Evolutionary conservation across 2,329 filamentous ascomycete genomes (phyloP), one percentile per base, ranked within the genome.

Genomic region (Aureobasidium uvarum): DNA sequence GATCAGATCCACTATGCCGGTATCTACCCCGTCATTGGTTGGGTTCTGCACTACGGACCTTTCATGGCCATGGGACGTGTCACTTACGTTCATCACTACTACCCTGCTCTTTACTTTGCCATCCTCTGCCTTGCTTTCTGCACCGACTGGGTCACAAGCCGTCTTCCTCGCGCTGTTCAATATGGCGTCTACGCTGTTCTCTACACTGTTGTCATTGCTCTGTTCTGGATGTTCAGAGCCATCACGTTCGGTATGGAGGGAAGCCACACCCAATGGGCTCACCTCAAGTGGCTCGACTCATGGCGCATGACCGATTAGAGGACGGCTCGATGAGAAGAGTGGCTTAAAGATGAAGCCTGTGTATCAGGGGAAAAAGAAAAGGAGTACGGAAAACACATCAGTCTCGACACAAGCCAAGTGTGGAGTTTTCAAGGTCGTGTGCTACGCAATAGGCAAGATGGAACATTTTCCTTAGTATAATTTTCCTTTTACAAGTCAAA

Each of bases 31-130:
- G 83, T 94, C 65, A 84, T 95, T 64, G 95, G 95, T 68, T 99
- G 95, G 95, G 88, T 96, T 78, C 84, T 99, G 56, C 95, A 99
- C 80, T 99, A 97, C 77, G 80, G 96, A 68, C 95, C 95, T 0
- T 99, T 98, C 78, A 86, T 96, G 73, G 87, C 95, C 74, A 99
- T 99, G 96, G 95, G 92, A 13, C 91, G 95, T 83, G 95, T 99
- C 67, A 99, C 95, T 18, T 99, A 99, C 74, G 95, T 99, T 64
- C 95, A 99, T 78, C 95, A 99, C 81, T 99, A 99, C 83, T 99
- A 98, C 78, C 95, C 95, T 13, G 95, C 95, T 11, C 86, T 99
- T 13, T 99, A 98, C 82, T 99, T 98, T 77, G 93, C 95, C 72
- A 96, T 99, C 70, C 82, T 99, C 52, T 86, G 86, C 18, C 86